Evolutionary conservation across 495 filamentous ascomycete genomes (phyloP).

Genomic region (Annulohypoxylon stygium): DNA sequence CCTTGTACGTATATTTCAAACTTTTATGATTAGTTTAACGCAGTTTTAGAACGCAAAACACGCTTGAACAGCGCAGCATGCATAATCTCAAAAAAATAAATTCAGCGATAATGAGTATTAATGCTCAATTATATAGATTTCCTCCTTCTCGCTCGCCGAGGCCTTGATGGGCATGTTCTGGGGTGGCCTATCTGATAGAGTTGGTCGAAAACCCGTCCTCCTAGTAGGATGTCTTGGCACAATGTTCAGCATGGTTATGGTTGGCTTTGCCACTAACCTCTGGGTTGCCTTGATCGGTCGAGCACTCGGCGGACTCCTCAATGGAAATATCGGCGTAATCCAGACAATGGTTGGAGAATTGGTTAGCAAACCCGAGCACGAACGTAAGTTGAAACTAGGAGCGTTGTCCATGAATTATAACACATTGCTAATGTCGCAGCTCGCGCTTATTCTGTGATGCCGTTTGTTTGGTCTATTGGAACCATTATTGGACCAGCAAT

Average conservation of each 20-base stretch:
- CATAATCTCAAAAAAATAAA: not conserved
- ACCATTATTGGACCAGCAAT: conserved; percentile 87
- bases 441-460: conserved; percentile 84
- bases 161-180: conserved; percentile 86
- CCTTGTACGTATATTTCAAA: conserved; percentile 58
- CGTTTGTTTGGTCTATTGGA: conserved; percentile 88
- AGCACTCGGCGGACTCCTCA: conserved; percentile 81
- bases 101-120: conserved; percentile 6
- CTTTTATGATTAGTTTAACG: not conserved
- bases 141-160: conserved; percentile 85
- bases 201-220: conserved; percentile 88
- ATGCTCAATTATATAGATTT: conserved; percentile 61
- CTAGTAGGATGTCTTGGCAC: conserved; percentile 84
- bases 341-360: conserved; percentile 94
- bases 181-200: conserved; percentile 82
- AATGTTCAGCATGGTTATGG: conserved; percentile 80
- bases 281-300: conserved; percentile 82
- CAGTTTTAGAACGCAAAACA: not conserved
- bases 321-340: conserved; percentile 90
- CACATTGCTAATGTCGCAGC: conserved; percentile 63
- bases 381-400: conserved; percentile 70
- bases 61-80: not conserved
- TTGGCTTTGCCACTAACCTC: conserved; percentile 85
- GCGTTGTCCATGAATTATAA: not conserved
- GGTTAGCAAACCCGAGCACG: conserved; percentile 82